Evolutionary conservation across 2,329 filamentous ascomycete species (phyloP).

Genomic region (Calonectria pseudoturangicola): DNA sequence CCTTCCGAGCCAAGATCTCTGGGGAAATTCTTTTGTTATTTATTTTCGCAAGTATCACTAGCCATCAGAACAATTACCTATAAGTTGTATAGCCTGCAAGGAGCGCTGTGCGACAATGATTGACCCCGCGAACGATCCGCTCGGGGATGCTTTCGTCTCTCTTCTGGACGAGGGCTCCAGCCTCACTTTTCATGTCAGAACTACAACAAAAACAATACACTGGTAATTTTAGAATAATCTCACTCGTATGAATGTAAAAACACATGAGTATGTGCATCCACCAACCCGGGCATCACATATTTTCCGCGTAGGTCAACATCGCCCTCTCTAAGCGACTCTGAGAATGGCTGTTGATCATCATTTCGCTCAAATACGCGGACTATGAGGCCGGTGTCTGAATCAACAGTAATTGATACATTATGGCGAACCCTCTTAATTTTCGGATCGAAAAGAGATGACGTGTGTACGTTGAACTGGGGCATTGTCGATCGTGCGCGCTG

Average conservation of each 20-base stretch:
- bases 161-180: slow-evolving; percentile 67
- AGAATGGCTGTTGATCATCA: background rate
- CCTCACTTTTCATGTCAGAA: slow-evolving; percentile 56
- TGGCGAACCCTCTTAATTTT: slow-evolving; percentile 6
- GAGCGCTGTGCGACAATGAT: slow-evolving; percentile 71
- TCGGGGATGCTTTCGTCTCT: slow-evolving; percentile 76
- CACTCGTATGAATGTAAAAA: slow-evolving; percentile 71
- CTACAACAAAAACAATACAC: background rate
- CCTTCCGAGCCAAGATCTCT: slow-evolving; percentile 73
- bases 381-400: slow-evolving; percentile 13
- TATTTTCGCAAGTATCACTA: background rate
- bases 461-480: slow-evolving; percentile 27
- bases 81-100: slow-evolving; percentile 76
- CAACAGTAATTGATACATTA: slow-evolving; percentile 22
- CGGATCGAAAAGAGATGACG: slow-evolving; percentile 24
- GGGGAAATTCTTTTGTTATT: background rate
- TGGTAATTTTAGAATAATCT: slow-evolving; percentile 20
- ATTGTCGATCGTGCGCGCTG: background rate
- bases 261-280: slow-evolving; percentile 75
- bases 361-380: slow-evolving; percentile 5
- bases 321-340: slow-evolving; percentile 42
- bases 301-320: slow-evolving; percentile 74
- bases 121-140: slow-evolving; percentile 71
- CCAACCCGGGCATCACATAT: slow-evolving; percentile 70
- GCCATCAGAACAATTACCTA: slow-evolving; percentile 40